Evolutionary conservation across 176 grass and related monocot genomes (phyloP).

Genomic region (Hordeum marinum): DNA sequence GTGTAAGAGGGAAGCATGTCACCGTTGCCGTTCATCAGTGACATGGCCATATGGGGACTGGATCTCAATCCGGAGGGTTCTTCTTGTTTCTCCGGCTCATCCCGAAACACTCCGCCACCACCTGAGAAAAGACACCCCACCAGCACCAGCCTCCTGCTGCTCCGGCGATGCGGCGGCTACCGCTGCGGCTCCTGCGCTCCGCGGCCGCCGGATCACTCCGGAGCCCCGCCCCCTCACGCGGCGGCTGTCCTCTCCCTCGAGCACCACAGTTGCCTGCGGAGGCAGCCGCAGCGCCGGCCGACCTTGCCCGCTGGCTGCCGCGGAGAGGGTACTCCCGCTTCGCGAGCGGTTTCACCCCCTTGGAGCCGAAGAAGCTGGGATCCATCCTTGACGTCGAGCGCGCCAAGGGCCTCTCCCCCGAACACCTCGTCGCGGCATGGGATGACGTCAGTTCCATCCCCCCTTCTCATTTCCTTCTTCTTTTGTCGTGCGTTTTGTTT

Average conservation of each 20-base stretch:
- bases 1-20: too few species aligned
- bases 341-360: constrained; percentile 74
- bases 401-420: constrained; percentile 54
- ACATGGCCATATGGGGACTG: too few species aligned
- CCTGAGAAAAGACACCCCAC: not conserved
- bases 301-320: constrained; percentile 25
- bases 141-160: not conserved
- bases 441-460: constrained; percentile 58
- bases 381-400: constrained; percentile 85
- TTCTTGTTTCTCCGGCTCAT: not conserved
- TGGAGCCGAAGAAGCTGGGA: constrained; percentile 48
- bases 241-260: not conserved
- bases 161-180: constrained; percentile 38
- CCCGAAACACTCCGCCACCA: not conserved
- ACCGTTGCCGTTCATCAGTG: too few species aligned
- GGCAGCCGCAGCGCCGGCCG: not conserved
- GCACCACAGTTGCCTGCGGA: not conserved
- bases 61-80: too few species aligned
- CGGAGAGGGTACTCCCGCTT: constrained; percentile 59
- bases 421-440: constrained; percentile 82
- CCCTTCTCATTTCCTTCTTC: not conserved
- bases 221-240: not conserved
- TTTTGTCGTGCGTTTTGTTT: not conserved
- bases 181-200: constrained; percentile 13
- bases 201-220: constrained; percentile 1